Evolutionary conservation across 2,329 filamentous ascomycete genomes (phyloP), one percentile per base, ranked within the genome.

Genomic region (Bertia moriformis): DNA sequence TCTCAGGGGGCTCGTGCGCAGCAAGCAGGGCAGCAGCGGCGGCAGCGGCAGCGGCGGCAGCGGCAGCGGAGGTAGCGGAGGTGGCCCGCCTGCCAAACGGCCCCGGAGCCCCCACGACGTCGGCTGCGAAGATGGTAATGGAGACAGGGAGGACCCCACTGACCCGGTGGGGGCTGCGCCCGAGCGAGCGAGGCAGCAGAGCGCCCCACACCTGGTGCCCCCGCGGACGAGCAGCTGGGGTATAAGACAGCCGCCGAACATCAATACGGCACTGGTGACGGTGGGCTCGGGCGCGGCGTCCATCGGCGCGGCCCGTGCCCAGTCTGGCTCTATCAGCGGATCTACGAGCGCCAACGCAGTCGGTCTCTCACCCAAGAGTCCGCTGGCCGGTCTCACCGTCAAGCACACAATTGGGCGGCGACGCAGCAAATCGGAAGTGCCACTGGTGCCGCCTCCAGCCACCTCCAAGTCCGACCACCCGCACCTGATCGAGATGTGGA

Each of bases 261-360:
- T 79, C 45, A 77, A 75, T 47, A 76, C 70, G 0, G 68, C 71
- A 2, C 53, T 79, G 30, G 58, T 68, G 4, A 66, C 64, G 17
- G 72, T 78, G 61, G 69, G 65, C 3, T 66, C 62, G 22, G 63
- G 63, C 35, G 62, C 70, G 24, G 71, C 71, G 15, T 64, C 70
- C 14, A 70, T 78, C 29, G 71, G 70, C 18, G 63, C 67, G 3
- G 61, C 65, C 0, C 73, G 78, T 48, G 61, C 69, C 27, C 65
- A 71, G n/a, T 27, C 22, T n/a, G 22, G 22, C 22, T 27, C 22
- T n/a, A 27, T 27, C 22, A 74, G 66, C 44, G 70, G 72, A 24
- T 81, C 79, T 4, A 63, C 83, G 42, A 71, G 71, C 47, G 67
- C 64, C 35, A 63, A 66, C 5, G 58, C 67, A 10, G 56, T 66